These are phyloP conservation scores for Verticillium isaacii DNA, from an alignment of 2,329 filamentous ascomycete species.

Conservation along the genomic window DNA sequence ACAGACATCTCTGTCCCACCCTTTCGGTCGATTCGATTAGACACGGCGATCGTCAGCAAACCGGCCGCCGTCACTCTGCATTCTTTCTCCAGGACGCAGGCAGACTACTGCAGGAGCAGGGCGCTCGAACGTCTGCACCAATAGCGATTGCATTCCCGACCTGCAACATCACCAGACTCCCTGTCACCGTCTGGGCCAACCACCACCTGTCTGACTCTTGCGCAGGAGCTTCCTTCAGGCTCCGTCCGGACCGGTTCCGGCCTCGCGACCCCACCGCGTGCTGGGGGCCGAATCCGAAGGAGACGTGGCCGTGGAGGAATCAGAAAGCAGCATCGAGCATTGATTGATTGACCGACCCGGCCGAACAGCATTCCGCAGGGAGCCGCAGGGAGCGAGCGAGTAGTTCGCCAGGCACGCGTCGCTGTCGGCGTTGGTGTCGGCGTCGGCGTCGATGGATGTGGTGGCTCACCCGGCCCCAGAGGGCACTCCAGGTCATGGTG, in stretches of 20 bases:
- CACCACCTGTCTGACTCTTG: not conserved
- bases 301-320: not conserved
- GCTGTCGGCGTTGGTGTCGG: not conserved
- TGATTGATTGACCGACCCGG: conserved; percentile 7
- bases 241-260: not conserved
- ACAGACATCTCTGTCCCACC: not conserved
- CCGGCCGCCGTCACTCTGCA: not conserved
- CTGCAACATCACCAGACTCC: conserved; percentile 4
- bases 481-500: not conserved
- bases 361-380: conserved; percentile 6
- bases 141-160: conserved; percentile 11
- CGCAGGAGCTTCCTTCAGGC: not conserved
- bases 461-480: not conserved
- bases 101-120: conserved; percentile 4
- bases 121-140: conserved; percentile 8
- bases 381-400: not conserved
- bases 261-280: not conserved
- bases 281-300: not conserved
- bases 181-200: conserved; percentile 7
- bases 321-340: not conserved
- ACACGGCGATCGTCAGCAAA: not conserved
- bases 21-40: not conserved
- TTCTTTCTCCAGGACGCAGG: not conserved
- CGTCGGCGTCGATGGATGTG: not conserved
- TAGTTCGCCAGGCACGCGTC: not conserved